A percentile compares a stretch with the other conserved stretches of the same genome.
phyloP scores from a whole-genome alignment of 495 filamentous ascomycete genomes.

The Aspergillus indologenus region DNA sequence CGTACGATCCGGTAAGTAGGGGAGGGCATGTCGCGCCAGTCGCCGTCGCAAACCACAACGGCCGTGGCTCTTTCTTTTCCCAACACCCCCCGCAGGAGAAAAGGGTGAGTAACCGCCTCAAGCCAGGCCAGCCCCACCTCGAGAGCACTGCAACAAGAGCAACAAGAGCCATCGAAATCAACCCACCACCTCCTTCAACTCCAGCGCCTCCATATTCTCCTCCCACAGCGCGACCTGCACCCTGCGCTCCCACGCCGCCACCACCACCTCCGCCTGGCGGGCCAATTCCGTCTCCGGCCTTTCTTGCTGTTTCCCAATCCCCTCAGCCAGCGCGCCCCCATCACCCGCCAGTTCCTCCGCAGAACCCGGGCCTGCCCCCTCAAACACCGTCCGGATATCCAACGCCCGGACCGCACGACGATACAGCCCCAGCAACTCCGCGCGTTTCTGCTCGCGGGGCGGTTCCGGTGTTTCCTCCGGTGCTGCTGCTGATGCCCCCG shows the following conservation, averaged over 20 bases:
- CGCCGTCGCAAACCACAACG: no score
- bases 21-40: no score
- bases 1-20: no score
- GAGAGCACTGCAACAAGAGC: no score
- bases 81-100: no score
- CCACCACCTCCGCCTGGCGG: constrained; percentile 34
- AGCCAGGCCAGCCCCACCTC: no score
- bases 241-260: constrained; percentile 50
- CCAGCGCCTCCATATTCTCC: constrained; percentile 43
- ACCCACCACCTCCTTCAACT: constrained; percentile 43
- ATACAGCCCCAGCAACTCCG: constrained; percentile 41
- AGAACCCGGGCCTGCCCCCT: not conserved
- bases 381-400: constrained; percentile 31
- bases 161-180: no score
- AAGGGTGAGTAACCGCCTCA: no score
- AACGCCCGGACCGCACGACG: constrained; percentile 58
- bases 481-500: not conserved
- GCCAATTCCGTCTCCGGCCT: constrained; percentile 26
- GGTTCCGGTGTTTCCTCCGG: constrained; percentile 12
- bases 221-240: constrained; percentile 43
- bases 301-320: constrained; percentile 43
- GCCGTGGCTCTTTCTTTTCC: no score
- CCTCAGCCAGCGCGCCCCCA: constrained; percentile 57
- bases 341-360: not conserved
- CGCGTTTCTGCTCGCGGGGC: constrained; percentile 17